Evolutionary conservation across 768 basidiomycete species (phyloP).

Genomic region (Infundibulicybe gibba): DNA sequence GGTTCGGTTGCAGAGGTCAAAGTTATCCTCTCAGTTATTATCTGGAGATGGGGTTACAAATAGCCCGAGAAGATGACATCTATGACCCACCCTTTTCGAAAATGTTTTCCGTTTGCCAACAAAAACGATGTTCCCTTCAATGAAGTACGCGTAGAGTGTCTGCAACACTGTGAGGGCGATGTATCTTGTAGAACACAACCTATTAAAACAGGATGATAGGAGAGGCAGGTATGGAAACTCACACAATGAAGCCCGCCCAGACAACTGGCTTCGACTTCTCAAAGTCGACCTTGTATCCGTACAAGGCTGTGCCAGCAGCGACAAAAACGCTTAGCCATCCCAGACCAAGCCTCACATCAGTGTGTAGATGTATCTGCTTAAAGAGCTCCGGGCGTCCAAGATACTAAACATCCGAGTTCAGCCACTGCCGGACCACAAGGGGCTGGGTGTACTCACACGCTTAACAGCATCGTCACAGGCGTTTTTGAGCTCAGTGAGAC

Average conservation of each 20-base stretch:
- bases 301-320: constrained; percentile 76
- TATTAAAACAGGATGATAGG: neutral
- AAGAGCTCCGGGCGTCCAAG: constrained; percentile 79
- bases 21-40: constrained; percentile 87
- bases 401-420: constrained; percentile 49
- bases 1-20: constrained; percentile 69
- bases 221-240: constrained; percentile 27
- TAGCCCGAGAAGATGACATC: constrained; percentile 19
- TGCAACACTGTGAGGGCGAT: constrained; percentile 67
- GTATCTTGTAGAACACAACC: constrained; percentile 48
- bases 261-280: constrained; percentile 82
- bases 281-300: constrained; percentile 87
- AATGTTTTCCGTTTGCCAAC: constrained; percentile 89
- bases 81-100: constrained; percentile 77
- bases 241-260: constrained; percentile 76
- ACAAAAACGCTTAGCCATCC: constrained; percentile 87
- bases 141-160: constrained; percentile 79
- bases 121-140: constrained; percentile 83
- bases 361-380: constrained; percentile 83
- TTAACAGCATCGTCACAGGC: constrained; percentile 87
- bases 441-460: constrained; percentile 50
- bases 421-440: neutral
- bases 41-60: constrained; percentile 52
- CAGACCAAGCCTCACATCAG: constrained; percentile 81
- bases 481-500: constrained; percentile 58